phyloP scores from a whole-genome alignment of 139 green algal genomes.

The Nannochloris sp. region DNA sequence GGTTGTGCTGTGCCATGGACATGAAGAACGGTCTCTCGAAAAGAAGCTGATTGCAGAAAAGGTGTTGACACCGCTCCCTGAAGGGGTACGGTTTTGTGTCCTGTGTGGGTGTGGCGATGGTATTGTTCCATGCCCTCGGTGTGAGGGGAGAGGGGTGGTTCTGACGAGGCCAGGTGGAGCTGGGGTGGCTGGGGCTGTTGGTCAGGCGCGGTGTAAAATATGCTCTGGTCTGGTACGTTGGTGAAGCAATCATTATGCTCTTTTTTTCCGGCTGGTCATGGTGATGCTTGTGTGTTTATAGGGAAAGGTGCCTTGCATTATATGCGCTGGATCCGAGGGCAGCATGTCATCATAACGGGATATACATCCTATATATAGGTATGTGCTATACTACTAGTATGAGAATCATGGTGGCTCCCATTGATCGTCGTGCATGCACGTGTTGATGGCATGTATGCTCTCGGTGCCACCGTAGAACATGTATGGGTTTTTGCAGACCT shows the following conservation, averaged over 20 bases:
- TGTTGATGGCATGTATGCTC: too few species aligned
- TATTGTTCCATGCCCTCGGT: constrained; percentile 6
- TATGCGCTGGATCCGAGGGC: too few species aligned
- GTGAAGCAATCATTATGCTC: not conserved
- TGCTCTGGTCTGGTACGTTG: constrained; percentile 12
- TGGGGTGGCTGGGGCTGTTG: constrained; percentile 1
- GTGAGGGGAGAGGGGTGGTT: not conserved
- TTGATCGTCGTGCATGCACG: too few species aligned
- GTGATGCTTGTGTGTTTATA: too few species aligned
- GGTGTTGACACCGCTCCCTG: not conserved
- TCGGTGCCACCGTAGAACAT: not conserved
- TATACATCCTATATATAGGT: too few species aligned
- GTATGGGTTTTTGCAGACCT: constrained; percentile 12
- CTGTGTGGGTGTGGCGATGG: not conserved
- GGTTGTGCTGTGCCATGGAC: too few species aligned
- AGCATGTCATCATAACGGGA: too few species aligned
- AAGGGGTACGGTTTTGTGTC: not conserved
- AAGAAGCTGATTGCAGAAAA: not conserved
- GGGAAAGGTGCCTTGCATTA: too few species aligned
- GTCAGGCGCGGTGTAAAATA: not conserved
- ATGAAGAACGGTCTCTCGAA: not conserved
- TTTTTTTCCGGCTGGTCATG: too few species aligned
- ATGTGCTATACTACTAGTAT: too few species aligned
- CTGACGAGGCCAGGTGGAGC: not conserved
- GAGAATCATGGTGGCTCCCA: too few species aligned